Percentiles rank a stretch among this genome's conserved stretches.
These are phyloP conservation scores for Clavispora santaluciae DNA, from an alignment of 805 yeast genomes.

Conservation along the genomic window DNA sequence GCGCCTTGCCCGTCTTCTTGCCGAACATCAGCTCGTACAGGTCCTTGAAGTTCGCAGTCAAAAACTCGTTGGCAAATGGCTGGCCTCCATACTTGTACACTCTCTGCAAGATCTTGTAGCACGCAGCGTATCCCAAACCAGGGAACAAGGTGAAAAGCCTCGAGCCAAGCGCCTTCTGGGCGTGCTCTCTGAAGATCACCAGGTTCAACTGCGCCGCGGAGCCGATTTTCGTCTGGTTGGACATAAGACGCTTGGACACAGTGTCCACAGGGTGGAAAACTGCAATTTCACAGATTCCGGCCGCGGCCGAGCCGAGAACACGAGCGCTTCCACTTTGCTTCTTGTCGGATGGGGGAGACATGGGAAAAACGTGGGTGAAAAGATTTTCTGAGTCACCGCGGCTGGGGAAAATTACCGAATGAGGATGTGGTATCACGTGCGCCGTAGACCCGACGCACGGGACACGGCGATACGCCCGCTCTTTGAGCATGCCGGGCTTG, in stretches of 20 bases:
- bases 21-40: slow-evolving; percentile 78
- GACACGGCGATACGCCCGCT: too few species aligned
- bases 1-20: slow-evolving; percentile 93
- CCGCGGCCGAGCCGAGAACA: slow-evolving; percentile 95
- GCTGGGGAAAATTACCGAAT: slow-evolving; percentile 8
- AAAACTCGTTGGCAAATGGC: slow-evolving; percentile 94
- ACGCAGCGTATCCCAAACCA: slow-evolving; percentile 97
- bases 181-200: slow-evolving; percentile 83
- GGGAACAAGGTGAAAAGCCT: slow-evolving; percentile 87
- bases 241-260: slow-evolving; percentile 91
- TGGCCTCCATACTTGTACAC: slow-evolving; percentile 99
- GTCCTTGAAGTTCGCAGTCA: slow-evolving; percentile 66
- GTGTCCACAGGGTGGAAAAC: slow-evolving; percentile 99
- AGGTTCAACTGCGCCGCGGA: slow-evolving; percentile 64
- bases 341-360: slow-evolving; percentile 49
- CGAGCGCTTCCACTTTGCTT: slow-evolving; percentile 87
- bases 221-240: slow-evolving; percentile 67
- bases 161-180: slow-evolving; percentile 61
- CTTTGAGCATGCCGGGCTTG: too few species aligned
- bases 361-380: slow-evolving; percentile 2
- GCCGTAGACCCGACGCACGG: too few species aligned
- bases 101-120: slow-evolving; percentile 92
- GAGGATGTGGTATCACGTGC: too few species aligned
- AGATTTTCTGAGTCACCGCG: slow-evolving; percentile 13
- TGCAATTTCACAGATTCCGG: slow-evolving; percentile 94